Base-by-base conservation (phyloP, 768 basidiomycete genomes). In the Psilocybe tampanensis region DNA sequence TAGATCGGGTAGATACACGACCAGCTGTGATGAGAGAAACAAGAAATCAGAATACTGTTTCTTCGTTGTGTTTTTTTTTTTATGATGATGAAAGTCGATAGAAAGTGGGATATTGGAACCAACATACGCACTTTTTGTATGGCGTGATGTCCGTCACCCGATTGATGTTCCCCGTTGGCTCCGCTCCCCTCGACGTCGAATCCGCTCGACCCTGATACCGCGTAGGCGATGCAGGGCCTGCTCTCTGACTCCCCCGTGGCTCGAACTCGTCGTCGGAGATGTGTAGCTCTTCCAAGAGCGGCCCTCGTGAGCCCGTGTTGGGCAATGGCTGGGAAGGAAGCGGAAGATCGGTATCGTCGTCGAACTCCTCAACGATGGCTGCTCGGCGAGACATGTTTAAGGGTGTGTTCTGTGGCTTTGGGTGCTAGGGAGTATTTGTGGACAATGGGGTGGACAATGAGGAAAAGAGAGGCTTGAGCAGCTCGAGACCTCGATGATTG, bases 1-100 rank as follows among this genome's bases (percentile, higher is more conserved):
- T 98, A 98, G 67, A 98, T 90, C 5, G 96, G 96, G 71, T 98
- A 99, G 67, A 98, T 86, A 64, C 92, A 92, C 44, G 93, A 89
- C 95, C 95, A 97, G 65, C 95, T 97, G 22, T 15, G 13, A 55
- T 17, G 5, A 26, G n/a, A 33, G 23, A 44, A 24, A n/a, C 12
- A 8, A 48, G 15, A 15, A 23, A 11, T 24, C 12, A 26, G 9
- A 17, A 11, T 21, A 22, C 13, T 19, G 3, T 21, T 47, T n/a
- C n/a, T 8, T 44, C 18, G 19, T 6, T 22, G 2, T 12, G 17
- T 47, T 18, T 22, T 8, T 13, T 17, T 6, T 6, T 15, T 24
- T 13, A 12, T 15, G 26, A 24, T 2, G 26, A 26, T 13, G 29
- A 18, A 13, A 29, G 7, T 22, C 15, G 3, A 11, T 51, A 2